Percentiles rank a stretch among this genome's conserved stretches.
Conservation (phyloP, 169 alveolate species). For the Eimeria falciformis region DNA sequence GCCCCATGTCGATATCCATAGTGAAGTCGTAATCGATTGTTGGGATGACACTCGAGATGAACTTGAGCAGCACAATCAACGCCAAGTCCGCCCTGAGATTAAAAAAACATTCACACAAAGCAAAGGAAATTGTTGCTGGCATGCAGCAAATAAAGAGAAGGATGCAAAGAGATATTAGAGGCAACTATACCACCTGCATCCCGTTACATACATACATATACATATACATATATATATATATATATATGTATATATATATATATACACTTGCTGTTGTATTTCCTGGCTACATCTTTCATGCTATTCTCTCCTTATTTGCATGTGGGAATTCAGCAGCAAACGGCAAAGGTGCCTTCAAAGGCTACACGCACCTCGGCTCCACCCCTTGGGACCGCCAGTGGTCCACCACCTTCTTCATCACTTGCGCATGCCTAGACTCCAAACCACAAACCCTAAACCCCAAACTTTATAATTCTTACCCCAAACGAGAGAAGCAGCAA, state of each 20-base stretch:
- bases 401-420: slow-evolving; percentile 83
- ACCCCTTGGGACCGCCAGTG: slow-evolving; percentile 82
- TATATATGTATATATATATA: no score
- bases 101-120: no score
- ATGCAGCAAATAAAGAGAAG: neutral
- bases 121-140: no score
- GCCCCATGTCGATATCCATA: slow-evolving; percentile 85
- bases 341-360: neutral
- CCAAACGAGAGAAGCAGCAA: neutral
- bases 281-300: no score
- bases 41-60: slow-evolving; percentile 92
- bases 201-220: neutral
- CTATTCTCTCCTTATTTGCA: no score
- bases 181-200: neutral
- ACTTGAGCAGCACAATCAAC: slow-evolving; percentile 89
- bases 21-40: slow-evolving; percentile 94
- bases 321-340: neutral
- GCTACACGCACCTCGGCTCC: slow-evolving; percentile 65
- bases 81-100: slow-evolving; percentile 85
- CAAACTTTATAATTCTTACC: neutral
- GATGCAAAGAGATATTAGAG: neutral
- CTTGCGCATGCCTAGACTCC: slow-evolving; percentile 79
- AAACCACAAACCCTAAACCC: slow-evolving; percentile 20
- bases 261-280: no score
- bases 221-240: neutral